Evolutionary conservation across 208 protist genomes (phyloP).

Genomic region (Trypanosoma conorhini): DNA sequence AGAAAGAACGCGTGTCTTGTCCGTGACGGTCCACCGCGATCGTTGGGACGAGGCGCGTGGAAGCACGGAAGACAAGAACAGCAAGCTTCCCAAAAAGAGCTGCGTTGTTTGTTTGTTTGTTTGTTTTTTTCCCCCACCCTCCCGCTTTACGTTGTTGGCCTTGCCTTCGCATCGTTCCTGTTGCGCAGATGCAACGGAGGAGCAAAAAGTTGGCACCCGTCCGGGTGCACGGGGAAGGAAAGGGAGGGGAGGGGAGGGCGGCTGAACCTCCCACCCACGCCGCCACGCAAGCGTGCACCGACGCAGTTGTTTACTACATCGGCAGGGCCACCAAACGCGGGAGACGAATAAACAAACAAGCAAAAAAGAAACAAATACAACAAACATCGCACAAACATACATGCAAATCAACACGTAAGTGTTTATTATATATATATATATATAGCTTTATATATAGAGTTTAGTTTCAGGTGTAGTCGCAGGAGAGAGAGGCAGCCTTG

Average conservation of each 20-base stretch:
- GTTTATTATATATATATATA: background rate
- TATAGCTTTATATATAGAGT: no score
- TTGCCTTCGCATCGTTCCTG: background rate
- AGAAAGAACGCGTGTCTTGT: background rate
- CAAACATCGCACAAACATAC: no score
- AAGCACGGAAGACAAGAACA: no score
- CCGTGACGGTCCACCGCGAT: no score
- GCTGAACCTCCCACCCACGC: no score
- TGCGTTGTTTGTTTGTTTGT: background rate
- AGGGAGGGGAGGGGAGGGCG: background rate
- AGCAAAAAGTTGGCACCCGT: background rate
- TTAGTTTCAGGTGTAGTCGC: background rate
- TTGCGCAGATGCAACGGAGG: background rate
- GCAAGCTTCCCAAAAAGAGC: no score
- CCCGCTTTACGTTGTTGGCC: no score
- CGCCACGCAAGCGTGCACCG: no score
- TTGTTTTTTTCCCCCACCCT: slow-evolving; percentile 1
- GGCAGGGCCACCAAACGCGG: no score
- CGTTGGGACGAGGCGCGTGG: no score
- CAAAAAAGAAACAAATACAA: background rate
- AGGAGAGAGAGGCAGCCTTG: background rate
- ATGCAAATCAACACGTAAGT: background rate
- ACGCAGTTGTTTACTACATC: no score
- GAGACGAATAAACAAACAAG: background rate
- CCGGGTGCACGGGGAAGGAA: no score